A percentile compares a stretch with the other conserved stretches of the same genome.
These are phyloP conservation scores for Scleroderma citrinum DNA, from an alignment of 768 basidiomycete species.

Conservation along the genomic window DNA sequence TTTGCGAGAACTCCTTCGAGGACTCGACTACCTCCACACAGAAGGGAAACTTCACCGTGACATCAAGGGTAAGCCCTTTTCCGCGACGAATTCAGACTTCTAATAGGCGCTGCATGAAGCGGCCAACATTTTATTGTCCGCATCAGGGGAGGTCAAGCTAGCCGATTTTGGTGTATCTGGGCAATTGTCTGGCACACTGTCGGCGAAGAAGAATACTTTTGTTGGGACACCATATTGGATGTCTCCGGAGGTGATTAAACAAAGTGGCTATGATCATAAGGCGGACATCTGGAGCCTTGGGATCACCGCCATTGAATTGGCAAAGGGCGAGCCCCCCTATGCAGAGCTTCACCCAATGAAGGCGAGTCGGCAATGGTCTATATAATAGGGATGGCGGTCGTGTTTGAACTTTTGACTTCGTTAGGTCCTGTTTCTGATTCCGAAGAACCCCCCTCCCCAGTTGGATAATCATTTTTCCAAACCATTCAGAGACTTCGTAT, in stretches of 20 bases:
- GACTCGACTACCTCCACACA: constrained; percentile 90
- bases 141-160: constrained; percentile 92
- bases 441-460: constrained; percentile 92
- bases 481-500: constrained; percentile 90
- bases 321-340: constrained; percentile 96
- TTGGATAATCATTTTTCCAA: constrained; percentile 90
- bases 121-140: constrained; percentile 89
- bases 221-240: constrained; percentile 99
- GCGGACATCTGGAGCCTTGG: constrained; percentile 99
- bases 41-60: constrained; percentile 99
- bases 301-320: constrained; percentile 95
- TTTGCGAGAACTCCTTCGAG: constrained; percentile 83
- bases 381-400: not conserved
- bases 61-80: constrained; percentile 74
- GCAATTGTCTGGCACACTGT: constrained; percentile 87
- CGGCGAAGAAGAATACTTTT: constrained; percentile 96
- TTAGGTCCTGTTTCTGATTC: constrained; percentile 95
- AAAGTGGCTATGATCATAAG: constrained; percentile 98
- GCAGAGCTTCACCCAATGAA: constrained; percentile 99
- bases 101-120: constrained; percentile 39
- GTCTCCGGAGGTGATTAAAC: constrained; percentile 99
- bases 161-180: constrained; percentile 99
- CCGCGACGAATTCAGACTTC: not conserved
- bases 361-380: constrained; percentile 37
- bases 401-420: not conserved